These are phyloP conservation scores for Globisporangium spiculum DNA, from an alignment of 352 stramenopile genomes.

Conservation along the genomic window DNA sequence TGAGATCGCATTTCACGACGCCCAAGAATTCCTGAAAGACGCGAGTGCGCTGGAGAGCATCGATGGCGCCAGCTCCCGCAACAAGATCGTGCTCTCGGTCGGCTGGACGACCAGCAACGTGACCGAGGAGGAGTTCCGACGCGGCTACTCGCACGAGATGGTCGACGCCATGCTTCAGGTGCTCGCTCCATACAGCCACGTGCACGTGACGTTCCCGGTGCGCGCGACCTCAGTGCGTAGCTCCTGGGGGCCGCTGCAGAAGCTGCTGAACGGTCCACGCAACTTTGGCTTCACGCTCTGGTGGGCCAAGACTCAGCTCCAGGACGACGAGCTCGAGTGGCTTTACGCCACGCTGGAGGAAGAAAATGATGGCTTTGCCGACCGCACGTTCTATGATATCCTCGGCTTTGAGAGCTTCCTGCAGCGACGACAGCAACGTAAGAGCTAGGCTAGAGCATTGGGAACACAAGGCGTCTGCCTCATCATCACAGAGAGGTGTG, in stretches of 20 bases:
- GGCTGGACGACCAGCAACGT: constrained; percentile 67
- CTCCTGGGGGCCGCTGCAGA: constrained; percentile 51
- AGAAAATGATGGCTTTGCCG: constrained; percentile 21
- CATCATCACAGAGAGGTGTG: neutral
- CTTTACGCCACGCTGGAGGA: constrained; percentile 53
- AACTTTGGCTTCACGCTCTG: constrained; percentile 70
- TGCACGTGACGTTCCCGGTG: constrained; percentile 63
- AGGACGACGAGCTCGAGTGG: constrained; percentile 55
- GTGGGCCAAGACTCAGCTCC: constrained; percentile 59
- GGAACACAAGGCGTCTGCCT: too few species aligned
- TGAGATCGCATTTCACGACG: constrained; percentile 37
- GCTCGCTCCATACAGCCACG: constrained; percentile 40
- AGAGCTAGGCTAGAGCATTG: neutral
- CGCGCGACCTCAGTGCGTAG: constrained; percentile 52
- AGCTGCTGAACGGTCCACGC: constrained; percentile 27
- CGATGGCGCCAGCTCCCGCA: constrained; percentile 14
- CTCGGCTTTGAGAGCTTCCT: constrained; percentile 59
- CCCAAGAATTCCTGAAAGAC: constrained; percentile 39
- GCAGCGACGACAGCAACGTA: constrained; percentile 18
- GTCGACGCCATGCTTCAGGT: constrained; percentile 51
- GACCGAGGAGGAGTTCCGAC: constrained; percentile 47
- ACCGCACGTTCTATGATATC: constrained; percentile 75
- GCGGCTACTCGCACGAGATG: constrained; percentile 53
- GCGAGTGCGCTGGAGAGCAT: constrained; percentile 30
- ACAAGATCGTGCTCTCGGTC: constrained; percentile 72